A percentile compares a stretch with the other conserved stretches of the same genome.
phyloP scores from a whole-genome alignment of 225 moss, liverwort and hornwort genomes.

The Sphagnum contortum region DNA sequence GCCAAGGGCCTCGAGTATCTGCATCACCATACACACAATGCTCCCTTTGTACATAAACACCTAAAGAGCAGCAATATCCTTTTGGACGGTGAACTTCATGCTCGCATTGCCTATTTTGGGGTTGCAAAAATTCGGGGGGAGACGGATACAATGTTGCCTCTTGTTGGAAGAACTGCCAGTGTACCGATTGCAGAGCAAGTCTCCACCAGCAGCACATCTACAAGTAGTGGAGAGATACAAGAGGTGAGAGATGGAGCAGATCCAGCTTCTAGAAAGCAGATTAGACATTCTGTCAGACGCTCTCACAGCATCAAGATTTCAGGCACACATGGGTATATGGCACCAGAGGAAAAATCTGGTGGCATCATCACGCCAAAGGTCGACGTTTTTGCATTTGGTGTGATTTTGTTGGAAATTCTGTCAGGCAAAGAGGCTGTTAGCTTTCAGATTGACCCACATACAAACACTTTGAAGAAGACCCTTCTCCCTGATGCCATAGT shows the following conservation, averaged over 20 bases:
- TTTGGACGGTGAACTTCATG: constrained; percentile 57
- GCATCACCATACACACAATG: constrained; percentile 43
- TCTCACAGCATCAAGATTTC: constrained; percentile 75
- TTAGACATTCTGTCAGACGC: constrained; percentile 23
- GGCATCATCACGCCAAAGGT: constrained; percentile 64
- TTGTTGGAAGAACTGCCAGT: background rate
- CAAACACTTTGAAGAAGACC: constrained; percentile 35
- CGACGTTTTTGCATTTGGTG: constrained; percentile 75
- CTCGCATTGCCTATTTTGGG: constrained; percentile 65
- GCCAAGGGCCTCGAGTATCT: constrained; percentile 87
- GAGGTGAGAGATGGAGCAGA: background rate
- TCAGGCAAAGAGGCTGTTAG: constrained; percentile 79
- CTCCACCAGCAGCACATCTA: too few species aligned
- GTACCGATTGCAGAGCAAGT: too few species aligned
- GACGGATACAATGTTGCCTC: constrained; percentile 6
- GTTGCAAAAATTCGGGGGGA: constrained; percentile 71
- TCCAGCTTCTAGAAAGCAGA: constrained; percentile 2
- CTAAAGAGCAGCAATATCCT: constrained; percentile 74
- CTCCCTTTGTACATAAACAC: constrained; percentile 70
- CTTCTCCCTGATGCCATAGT: constrained; percentile 48
- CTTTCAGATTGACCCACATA: constrained; percentile 18
- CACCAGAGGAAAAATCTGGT: constrained; percentile 62
- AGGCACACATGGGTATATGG: constrained; percentile 93
- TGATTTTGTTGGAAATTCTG: constrained; percentile 77
- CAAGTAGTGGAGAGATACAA: too few species aligned